Percentiles rank a stretch among this genome's conserved stretches.
These are phyloP conservation scores for Citrullus colocynthis DNA, from an alignment of 306 rosid genomes.

Conservation along the genomic window DNA sequence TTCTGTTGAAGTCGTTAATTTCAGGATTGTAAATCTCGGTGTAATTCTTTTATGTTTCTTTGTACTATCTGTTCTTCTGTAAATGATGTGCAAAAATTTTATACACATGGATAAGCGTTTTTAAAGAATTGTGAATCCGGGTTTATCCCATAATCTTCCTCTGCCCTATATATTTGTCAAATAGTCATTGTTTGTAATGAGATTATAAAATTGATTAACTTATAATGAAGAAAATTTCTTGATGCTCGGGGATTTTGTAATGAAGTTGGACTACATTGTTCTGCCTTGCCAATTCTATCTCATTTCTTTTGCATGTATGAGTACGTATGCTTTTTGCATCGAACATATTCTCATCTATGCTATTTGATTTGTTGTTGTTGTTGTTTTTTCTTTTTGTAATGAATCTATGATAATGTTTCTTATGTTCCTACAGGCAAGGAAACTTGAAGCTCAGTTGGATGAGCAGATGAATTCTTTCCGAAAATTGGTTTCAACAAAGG, in stretches of 20 bases:
- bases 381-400: background rate
- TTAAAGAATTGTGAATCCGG: background rate
- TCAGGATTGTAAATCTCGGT: background rate
- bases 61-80: background rate
- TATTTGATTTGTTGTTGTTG: background rate
- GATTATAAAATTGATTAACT: background rate
- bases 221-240: background rate
- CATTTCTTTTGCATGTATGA: background rate
- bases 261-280: background rate
- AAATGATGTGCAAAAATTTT: background rate
- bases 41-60: background rate
- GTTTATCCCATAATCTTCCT: background rate
- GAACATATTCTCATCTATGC: background rate
- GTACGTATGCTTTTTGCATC: background rate
- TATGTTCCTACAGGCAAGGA: slow-evolving; percentile 58
- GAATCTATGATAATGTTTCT: background rate
- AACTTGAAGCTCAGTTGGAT: slow-evolving; percentile 93
- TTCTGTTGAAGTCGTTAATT: background rate
- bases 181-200: background rate
- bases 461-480: slow-evolving; percentile 86
- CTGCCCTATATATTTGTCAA: background rate
- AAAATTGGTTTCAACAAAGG: slow-evolving; percentile 67
- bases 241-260: background rate
- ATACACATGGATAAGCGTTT: background rate
- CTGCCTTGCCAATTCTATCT: background rate